Evolutionary conservation across 495 filamentous ascomycete genomes (phyloP).

Genomic region (Neohortaea acidophila): DNA sequence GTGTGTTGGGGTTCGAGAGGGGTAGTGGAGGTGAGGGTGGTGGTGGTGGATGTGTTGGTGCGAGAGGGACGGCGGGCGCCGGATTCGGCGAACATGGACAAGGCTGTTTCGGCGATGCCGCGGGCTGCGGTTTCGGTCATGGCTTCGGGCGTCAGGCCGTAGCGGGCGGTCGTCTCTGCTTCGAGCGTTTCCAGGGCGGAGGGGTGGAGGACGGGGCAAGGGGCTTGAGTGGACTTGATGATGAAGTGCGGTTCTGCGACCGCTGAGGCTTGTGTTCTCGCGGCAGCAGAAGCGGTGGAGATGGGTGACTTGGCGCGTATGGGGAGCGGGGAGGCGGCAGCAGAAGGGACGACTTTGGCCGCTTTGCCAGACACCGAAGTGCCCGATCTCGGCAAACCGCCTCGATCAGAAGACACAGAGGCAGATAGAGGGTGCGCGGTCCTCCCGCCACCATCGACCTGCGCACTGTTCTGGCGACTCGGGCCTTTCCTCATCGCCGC

Average conservation of each 20-base stretch:
- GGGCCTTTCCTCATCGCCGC: constrained; percentile 20
- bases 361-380: constrained; percentile 2
- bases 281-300: constrained; percentile 3
- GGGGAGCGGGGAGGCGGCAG: constrained; percentile 5
- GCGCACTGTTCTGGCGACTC: constrained; percentile 17
- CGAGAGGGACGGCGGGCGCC: constrained; percentile 26
- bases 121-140: constrained; percentile 83
- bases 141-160: constrained; percentile 74
- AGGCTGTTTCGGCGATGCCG: constrained; percentile 68
- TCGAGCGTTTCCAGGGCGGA: constrained; percentile 82
- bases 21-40: constrained; percentile 17
- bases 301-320: constrained; percentile 9
- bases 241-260: constrained; percentile 5
- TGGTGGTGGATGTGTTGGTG: constrained; percentile 25
- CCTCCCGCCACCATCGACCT: constrained; percentile 1
- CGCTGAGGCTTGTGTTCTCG: neutral
- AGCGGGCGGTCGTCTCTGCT: constrained; percentile 66
- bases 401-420: constrained; percentile 12
- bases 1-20: constrained; percentile 30
- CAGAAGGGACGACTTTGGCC: neutral
- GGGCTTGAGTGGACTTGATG: constrained; percentile 4
- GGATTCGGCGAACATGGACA: constrained; percentile 34
- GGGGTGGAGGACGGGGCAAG: constrained; percentile 64
- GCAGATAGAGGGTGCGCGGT: constrained; percentile 12
- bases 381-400: neutral